These are phyloP conservation scores for Epichloe hybrida DNA, from an alignment of 2,329 filamentous ascomycete species.

Conservation along the genomic window DNA sequence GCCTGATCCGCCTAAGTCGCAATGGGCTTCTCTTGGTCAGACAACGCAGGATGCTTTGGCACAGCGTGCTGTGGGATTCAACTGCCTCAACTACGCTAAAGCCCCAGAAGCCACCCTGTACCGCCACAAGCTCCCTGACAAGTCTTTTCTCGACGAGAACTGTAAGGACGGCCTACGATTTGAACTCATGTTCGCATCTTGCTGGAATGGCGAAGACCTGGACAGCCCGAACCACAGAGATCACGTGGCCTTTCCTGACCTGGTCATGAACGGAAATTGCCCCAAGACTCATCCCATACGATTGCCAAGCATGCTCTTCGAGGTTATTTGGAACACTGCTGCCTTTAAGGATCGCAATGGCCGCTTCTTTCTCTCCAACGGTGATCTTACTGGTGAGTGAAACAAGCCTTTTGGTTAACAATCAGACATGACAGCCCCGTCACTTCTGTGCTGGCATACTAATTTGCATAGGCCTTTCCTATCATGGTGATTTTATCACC, in stretches of 20 bases:
- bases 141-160: conserved; percentile 64
- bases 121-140: conserved; percentile 71
- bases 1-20: conserved; percentile 51
- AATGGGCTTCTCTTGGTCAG: conserved; percentile 51
- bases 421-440: neutral
- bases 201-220: conserved; percentile 60
- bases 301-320: conserved; percentile 65
- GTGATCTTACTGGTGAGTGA: conserved; percentile 55
- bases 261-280: conserved; percentile 65
- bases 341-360: conserved; percentile 49
- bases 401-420: neutral
- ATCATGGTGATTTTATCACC: conserved; percentile 68
- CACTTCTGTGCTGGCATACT: neutral
- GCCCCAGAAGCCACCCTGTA: conserved; percentile 59
- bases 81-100: conserved; percentile 72
- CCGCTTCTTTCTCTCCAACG: conserved; percentile 63
- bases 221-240: conserved; percentile 42
- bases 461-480: conserved; percentile 46
- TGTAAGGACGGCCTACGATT: conserved; percentile 72
- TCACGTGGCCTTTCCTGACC: conserved; percentile 66
- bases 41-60: conserved; percentile 53
- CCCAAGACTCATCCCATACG: conserved; percentile 54
- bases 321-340: conserved; percentile 70
- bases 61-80: conserved; percentile 84
- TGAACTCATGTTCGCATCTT: conserved; percentile 79